phyloP scores from a whole-genome alignment of 1,284 basidiomycete species.

The Puccinia hordei region DNA sequence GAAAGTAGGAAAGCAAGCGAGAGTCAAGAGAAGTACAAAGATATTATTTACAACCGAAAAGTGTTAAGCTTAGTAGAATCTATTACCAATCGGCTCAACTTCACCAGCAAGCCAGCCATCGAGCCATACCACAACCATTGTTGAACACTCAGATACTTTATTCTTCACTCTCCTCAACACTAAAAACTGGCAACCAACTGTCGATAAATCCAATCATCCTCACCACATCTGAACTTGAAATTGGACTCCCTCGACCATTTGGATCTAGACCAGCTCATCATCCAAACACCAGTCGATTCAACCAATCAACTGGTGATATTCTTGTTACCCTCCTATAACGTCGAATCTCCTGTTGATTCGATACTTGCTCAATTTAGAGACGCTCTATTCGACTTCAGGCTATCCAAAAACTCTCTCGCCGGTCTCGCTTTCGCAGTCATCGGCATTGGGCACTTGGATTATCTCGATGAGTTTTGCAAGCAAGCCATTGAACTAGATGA shows the following conservation, averaged over 20 bases:
- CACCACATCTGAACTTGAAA: slow-evolving; percentile 6
- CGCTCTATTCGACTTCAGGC: slow-evolving; percentile 46
- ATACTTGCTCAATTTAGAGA: slow-evolving; percentile 36
- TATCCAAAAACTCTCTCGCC: slow-evolving; percentile 34
- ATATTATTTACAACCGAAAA: no score
- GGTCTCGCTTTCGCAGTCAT: slow-evolving; percentile 23
- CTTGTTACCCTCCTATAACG: slow-evolving; percentile 47
- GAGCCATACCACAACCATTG: background rate
- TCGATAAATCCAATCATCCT: background rate
- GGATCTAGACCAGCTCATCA: slow-evolving; percentile 18
- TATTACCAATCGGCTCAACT: slow-evolving; percentile 7
- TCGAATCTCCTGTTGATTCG: slow-evolving; percentile 49
- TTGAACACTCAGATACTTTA: slow-evolving; percentile 25
- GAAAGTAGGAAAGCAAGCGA: no score
- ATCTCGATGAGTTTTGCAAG: slow-evolving; percentile 39
- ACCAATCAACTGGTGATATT: slow-evolving; percentile 23
- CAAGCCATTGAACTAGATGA: slow-evolving; percentile 41
- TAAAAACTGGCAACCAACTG: slow-evolving; percentile 25
- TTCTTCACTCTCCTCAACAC: slow-evolving; percentile 26
- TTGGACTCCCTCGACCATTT: slow-evolving; percentile 15
- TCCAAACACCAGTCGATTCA: slow-evolving; percentile 16
- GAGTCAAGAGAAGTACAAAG: background rate
- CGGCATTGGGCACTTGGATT: slow-evolving; percentile 40
- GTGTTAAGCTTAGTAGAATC: slow-evolving; percentile 15
- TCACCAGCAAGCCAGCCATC: background rate